These are phyloP conservation scores for Tetrahymena borealis DNA, from an alignment of 73 alveolate species.

Conservation along the genomic window DNA sequence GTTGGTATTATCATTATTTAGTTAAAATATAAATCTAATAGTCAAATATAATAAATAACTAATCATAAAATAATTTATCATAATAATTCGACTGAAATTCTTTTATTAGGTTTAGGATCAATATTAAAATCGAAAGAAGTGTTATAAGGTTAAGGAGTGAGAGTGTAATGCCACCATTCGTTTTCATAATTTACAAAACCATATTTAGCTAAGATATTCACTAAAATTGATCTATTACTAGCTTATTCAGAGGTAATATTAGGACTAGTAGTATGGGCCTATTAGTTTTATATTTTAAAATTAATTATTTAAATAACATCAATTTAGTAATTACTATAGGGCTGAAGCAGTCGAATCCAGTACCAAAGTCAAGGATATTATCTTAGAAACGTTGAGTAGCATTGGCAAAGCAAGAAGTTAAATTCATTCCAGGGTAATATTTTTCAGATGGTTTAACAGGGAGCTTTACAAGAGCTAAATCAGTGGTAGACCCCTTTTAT, in stretches of 20 bases:
- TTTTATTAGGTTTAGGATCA: too few relatives aligned
- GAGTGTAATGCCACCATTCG: conserved; percentile 50
- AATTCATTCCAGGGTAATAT: conserved; percentile 17
- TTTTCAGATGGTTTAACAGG: conserved; percentile 7
- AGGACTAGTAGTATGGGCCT: conserved; percentile 7
- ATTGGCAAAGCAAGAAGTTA: conserved; percentile 15
- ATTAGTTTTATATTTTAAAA: neutral
- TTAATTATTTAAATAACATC: neutral
- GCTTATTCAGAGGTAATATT: neutral
- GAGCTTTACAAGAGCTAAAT: conserved; percentile 18
- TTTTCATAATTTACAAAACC: conserved; percentile 21
- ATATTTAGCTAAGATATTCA: neutral
- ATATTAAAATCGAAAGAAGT: neutral
- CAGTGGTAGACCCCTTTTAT: conserved; percentile 23
- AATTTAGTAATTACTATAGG: conserved; percentile 3
- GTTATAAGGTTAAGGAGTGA: conserved; percentile 15
- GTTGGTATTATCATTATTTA: too few relatives aligned
- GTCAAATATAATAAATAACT: too few relatives aligned
- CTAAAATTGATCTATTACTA: neutral
- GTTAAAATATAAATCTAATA: too few relatives aligned
- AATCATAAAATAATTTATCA: too few relatives aligned
- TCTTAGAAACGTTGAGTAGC: conserved; percentile 18
- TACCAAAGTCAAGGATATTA: conserved; percentile 35
- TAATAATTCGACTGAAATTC: too few relatives aligned
- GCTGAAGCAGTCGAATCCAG: conserved; percentile 46